These are phyloP conservation scores for Tulasnella sp. DNA, from an alignment of 768 basidiomycete genomes.

Conservation along the genomic window DNA sequence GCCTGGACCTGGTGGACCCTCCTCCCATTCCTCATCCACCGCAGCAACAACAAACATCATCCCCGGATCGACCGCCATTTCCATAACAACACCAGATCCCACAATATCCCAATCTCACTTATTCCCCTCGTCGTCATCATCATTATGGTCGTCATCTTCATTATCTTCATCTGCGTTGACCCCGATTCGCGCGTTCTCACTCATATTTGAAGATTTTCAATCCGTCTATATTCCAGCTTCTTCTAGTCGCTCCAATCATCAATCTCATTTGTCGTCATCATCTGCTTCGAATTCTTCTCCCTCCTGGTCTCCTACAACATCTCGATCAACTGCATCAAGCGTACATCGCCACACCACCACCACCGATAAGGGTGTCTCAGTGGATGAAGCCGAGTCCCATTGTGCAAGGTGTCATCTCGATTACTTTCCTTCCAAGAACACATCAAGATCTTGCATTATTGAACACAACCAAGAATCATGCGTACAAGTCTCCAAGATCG, in stretches of 20 bases:
- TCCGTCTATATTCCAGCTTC: not conserved
- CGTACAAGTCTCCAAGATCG: not conserved
- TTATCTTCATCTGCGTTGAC: no score
- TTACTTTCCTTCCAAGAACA: conserved; percentile 1
- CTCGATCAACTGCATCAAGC: not conserved
- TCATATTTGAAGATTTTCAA: no score
- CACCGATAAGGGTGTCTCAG: no score
- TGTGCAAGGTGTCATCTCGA: conserved; percentile 10
- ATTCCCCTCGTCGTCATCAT: no score
- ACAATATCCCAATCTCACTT: no score
- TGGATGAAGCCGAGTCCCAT: conserved; percentile 9
- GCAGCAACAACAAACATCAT: no score
- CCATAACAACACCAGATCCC: no score
- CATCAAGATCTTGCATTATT: conserved; percentile 6
- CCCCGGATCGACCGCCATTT: no score
- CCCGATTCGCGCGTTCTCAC: no score
- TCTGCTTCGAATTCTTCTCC: not conserved
- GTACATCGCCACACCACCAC: conserved; percentile 4
- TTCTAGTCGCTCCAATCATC: not conserved
- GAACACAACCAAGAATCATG: conserved; percentile 9
- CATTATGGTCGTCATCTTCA: no score
- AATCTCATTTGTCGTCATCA: not conserved
- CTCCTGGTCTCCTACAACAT: not conserved
- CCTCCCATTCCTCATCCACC: no score
- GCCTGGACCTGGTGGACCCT: no score